Evolutionary conservation across 176 grass and related monocot species (phyloP), one percentile per base, ranked within the genome.

Genomic region (Cenchrus fungigraminus): DNA sequence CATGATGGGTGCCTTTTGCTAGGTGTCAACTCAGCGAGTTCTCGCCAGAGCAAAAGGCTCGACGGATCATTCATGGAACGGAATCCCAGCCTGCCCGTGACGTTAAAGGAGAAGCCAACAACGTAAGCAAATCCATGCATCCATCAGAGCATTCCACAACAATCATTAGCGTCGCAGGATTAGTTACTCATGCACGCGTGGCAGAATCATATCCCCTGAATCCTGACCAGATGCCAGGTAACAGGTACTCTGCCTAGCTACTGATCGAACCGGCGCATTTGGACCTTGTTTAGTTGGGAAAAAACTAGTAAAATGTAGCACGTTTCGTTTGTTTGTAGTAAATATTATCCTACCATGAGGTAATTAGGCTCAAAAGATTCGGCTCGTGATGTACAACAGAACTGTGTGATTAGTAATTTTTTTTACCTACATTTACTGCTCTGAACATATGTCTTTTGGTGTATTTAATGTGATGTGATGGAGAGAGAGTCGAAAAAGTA

Each of bases 51-150:
- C 10, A 61, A 68, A 59, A 59, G 25, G 20, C 25, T 0, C 22
- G 44, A 31, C 5, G 58, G 15, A 59, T 20, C 7, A 6, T 29
- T 20, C 7, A 6, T 15, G 68, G 12, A 25, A 22, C 6, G n/a
- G 45, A 51, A 80, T 14, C 51, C 76, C 69, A 70, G 74, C 10
- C 70, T 89, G 78, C 37, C 34, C 7, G 34, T 50, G 59, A 71
- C 80, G 62, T 62, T 42, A 71, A 86, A 72, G 20, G 20, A 50
- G 60, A 78, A 37, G 34, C 40, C 12, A 29, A 11, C 55, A 60
- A 9, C 46, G 80, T 54, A 55, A 79, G 14, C 57, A 72, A 50
- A 79, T 17, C 25, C 72, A 77, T 65, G 9, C 31, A 20, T 49
- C 61, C 17, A 84, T 49, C 81, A 76, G 82, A 70, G 14, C 6